Evolutionary conservation across 129 eudicot species (phyloP), one percentile per base, ranked within the genome.

Genomic region (Kitagawia praeruptora): DNA sequence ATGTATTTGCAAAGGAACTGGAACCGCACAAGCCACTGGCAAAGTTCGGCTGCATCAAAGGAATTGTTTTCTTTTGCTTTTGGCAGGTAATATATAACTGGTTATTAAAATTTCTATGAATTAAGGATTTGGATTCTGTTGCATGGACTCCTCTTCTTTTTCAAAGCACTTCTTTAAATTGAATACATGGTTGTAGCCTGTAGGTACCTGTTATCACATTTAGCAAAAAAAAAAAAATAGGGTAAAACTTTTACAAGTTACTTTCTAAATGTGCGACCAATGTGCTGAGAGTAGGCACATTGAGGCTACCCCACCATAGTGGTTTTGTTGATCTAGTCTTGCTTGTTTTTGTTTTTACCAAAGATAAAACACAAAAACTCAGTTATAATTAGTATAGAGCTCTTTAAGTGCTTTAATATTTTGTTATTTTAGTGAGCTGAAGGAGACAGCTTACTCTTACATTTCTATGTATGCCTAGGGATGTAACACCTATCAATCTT

Each of bases 1-100:
- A 90, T 77, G 87, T 88, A 46, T 95, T 95, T 78, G 91, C 92
- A 9, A 95, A 95, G 81, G 99, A 95, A 75, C 78, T 95, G 87
- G 73, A 81, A 75, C 99, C 97, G 11, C 96, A 95, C 79, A 92
- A 92, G 75, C 96, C 99, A 53, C 89, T 95, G n/a, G 85, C 97
- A 25, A 95, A 95, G 89, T 90, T 95, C 81, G 75, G 87, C 80
- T 89, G 96, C 82, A 82, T 92, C 80, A 89, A 75, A 69, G 97
- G 99, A 77, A 83, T 89, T 40, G 90, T 92, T 77, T 92, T 92
- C 88, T 90, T 95, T 82, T 77, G 94, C 88, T 95, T 89, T 81
- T 92, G 96, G 95, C 99, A 95, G 99, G 99, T 95, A 89, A 84
- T 73, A 18, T 61, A 53, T 53, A 80, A 46, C 40, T 66, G 2